A percentile compares a stretch with the other conserved stretches of the same genome.
These are phyloP conservation scores for Musa beccarii DNA, from an alignment of 176 grass and related monocot genomes.

Conservation along the genomic window DNA sequence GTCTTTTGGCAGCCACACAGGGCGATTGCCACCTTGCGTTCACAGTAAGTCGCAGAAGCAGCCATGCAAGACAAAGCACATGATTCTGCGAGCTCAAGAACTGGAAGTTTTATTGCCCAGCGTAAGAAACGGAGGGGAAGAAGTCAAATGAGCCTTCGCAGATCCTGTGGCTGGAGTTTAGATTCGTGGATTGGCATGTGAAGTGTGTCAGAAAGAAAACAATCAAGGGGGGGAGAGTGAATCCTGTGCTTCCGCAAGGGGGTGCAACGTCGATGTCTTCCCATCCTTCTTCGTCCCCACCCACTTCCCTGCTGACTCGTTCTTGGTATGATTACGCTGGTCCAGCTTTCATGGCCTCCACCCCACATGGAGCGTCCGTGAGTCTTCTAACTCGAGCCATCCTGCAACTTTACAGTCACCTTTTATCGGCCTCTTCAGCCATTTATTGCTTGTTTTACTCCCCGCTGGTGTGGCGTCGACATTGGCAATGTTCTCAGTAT, in stretches of 20 bases:
- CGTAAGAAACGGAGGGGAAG: background rate
- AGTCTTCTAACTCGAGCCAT: no score
- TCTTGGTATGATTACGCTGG: no score
- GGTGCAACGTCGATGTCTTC: background rate
- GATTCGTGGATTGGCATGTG: background rate
- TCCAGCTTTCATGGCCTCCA: no score
- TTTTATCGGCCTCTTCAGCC: no score
- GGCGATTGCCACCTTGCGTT: background rate
- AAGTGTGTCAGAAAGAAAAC: slow-evolving; percentile 1
- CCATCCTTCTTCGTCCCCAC: background rate
- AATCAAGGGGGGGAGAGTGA: background rate
- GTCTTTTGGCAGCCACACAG: background rate
- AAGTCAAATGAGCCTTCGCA: no score
- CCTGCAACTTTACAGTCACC: no score
- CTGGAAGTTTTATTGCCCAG: background rate
- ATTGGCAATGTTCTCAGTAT: no score
- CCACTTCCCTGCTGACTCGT: background rate
- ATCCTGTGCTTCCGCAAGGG: background rate
- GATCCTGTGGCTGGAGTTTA: no score
- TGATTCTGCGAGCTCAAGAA: background rate
- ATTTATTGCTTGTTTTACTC: no score
- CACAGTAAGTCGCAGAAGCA: background rate
- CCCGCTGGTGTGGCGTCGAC: no score
- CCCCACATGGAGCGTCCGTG: no score
- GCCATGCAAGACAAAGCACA: background rate